Evolutionary conservation across 2,329 filamentous ascomycete species (phyloP).

Genomic region (Raffaelea deltoideospora): DNA sequence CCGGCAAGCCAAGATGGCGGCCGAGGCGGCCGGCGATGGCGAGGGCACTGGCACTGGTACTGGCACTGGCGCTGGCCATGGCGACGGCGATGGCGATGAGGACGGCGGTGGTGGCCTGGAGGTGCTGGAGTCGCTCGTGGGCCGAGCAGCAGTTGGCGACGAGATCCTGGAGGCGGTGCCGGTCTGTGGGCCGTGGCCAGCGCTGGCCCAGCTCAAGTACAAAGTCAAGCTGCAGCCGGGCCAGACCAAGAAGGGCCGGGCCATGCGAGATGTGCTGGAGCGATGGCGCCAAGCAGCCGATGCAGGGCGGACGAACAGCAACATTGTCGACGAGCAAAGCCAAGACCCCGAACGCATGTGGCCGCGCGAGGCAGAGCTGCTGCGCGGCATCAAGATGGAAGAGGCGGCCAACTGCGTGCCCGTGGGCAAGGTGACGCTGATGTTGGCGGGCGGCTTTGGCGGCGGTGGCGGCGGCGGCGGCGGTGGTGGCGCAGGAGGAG

Average conservation of each 20-base stretch:
- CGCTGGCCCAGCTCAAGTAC: constrained; percentile 65
- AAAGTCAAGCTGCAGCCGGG: constrained; percentile 92
- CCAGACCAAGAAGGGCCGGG: constrained; percentile 82
- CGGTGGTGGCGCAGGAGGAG: constrained; percentile 19
- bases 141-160: constrained; percentile 64
- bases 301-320: constrained; percentile 33
- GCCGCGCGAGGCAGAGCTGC: constrained; percentile 71
- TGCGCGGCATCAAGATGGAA: constrained; percentile 65
- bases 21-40: constrained; percentile 38
- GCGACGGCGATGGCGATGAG: constrained; percentile 43
- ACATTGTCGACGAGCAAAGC: constrained; percentile 38
- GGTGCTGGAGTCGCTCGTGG: constrained; percentile 58
- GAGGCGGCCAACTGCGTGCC: constrained; percentile 72
- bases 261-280: constrained; percentile 76
- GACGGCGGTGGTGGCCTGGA: constrained; percentile 30
- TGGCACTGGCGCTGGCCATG: constrained; percentile 43
- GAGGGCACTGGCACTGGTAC: constrained; percentile 46
- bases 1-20: constrained; percentile 43
- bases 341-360: constrained; percentile 62
- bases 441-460: constrained; percentile 45
- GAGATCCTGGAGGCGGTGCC: constrained; percentile 57
- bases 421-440: constrained; percentile 64
- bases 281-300: constrained; percentile 51
- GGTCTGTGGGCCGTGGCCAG: constrained; percentile 49
- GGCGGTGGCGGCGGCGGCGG: constrained; percentile 23